Evolutionary conservation across 2,329 filamentous ascomycete species (phyloP), one percentile per base, ranked within the genome.

Genomic region (Exophiala oligosperma): DNA sequence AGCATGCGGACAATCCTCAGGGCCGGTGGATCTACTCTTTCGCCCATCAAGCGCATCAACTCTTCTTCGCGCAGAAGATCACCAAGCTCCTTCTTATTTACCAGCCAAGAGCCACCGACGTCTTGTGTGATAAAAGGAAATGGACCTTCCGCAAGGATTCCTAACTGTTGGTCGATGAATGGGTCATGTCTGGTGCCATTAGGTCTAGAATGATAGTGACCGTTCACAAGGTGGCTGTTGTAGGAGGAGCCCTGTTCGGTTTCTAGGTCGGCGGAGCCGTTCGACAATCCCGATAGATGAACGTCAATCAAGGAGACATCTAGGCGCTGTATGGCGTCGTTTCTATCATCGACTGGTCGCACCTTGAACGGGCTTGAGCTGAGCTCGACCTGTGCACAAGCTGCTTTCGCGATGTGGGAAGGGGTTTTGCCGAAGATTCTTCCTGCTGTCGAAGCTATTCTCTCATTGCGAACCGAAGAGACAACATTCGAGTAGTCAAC

Each of bases 1-100:
- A 99, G 55, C 55, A 97, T 91, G 21, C 91, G 88, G 21, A 92
- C 83, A n/a, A 99, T 79, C 7, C 93, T 89, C 17, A 93, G 82
- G 7, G 60, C 56, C 24, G 64, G 62, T 44, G 52, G 53, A 26
- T 55, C 43, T 26, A 64, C 29, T 38, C 53, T 57, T 46, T 64
- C 61, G 14, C 57, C 54, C 40, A 66, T 88, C 43, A 92, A 87
- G 12, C 87, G 85, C 72, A 97, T 91, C 29, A 97, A 78, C 71
- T 97, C 91, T 4, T 83, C 77, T 67, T 92, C 87, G 46, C 89
- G 86, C 35, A 97, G 77, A 51, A 82, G 81, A 44, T 84, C 81
- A 52, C 91, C 81, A 3, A 97, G 79, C 7, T 83, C 80, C n/a
- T 84, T 80, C 70, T 94, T 96, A 68, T 96, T 87, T 4, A 97